A percentile compares a stretch with the other conserved stretches of the same genome.
phyloP scores from a whole-genome alignment of 345 rosid genomes.

The Dovyalis caffra region DNA sequence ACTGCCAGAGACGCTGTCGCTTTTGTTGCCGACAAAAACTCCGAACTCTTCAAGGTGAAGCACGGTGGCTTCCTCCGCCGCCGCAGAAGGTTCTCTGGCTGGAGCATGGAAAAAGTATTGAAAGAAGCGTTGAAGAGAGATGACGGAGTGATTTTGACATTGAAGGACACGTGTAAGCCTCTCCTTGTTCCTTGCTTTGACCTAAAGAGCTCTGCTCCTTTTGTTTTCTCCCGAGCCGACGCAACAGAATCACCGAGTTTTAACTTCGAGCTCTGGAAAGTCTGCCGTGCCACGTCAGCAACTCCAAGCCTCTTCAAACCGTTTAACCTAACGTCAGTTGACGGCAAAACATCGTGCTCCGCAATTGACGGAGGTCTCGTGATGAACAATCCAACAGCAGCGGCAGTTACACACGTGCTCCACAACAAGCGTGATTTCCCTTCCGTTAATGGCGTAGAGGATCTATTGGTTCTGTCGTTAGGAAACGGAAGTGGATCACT shows the following conservation, averaged over 20 bases:
- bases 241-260: slow-evolving; percentile 86
- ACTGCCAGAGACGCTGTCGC: slow-evolving; percentile 70
- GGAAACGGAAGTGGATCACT: slow-evolving; percentile 64
- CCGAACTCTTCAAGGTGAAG: slow-evolving; percentile 54
- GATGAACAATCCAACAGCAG: slow-evolving; percentile 97
- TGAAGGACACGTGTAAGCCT: slow-evolving; percentile 91
- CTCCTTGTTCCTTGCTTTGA: slow-evolving; percentile 97
- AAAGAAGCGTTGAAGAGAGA: slow-evolving; percentile 56
- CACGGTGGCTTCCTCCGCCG: slow-evolving; percentile 45
- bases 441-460: slow-evolving; percentile 75
- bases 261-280: slow-evolving; percentile 89
- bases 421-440: slow-evolving; percentile 98
- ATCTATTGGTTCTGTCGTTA: slow-evolving; percentile 73
- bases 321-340: slow-evolving; percentile 59
- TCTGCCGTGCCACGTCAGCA: slow-evolving; percentile 88
- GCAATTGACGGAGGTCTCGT: slow-evolving; percentile 93
- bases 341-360: slow-evolving; percentile 73
- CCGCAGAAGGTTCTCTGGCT: slow-evolving; percentile 53
- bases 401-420: slow-evolving; percentile 90
- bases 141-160: slow-evolving; percentile 61
- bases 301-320: slow-evolving; percentile 86
- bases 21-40: slow-evolving; percentile 38
- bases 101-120: slow-evolving; percentile 67
- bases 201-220: slow-evolving; percentile 85
- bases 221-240: slow-evolving; percentile 97